These are phyloP conservation scores for Aethionema arabicum DNA, from an alignment of 345 rosid genomes.

Conservation along the genomic window DNA sequence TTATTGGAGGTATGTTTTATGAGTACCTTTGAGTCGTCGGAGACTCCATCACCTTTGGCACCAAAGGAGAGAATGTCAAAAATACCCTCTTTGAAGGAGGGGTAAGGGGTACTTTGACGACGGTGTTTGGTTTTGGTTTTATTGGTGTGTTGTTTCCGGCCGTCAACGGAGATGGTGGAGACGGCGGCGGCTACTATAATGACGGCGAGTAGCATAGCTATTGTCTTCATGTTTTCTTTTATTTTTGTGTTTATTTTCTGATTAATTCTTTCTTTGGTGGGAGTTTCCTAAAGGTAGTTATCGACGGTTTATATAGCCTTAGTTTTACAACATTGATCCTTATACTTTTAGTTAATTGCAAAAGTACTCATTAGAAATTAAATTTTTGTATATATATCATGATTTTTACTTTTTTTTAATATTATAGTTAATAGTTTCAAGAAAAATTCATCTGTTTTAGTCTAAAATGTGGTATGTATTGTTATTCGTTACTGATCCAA, in stretches of 20 bases:
- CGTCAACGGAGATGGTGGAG: constrained; percentile 37
- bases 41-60: constrained; percentile 36
- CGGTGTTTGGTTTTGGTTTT: constrained; percentile 32
- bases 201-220: constrained; percentile 27
- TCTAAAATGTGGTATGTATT: no score
- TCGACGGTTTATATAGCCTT: constrained; percentile 25
- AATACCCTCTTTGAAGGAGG: constrained; percentile 17
- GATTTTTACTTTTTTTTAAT: no score
- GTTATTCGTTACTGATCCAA: no score
- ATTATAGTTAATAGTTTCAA: no score
- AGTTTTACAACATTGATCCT: constrained; percentile 15
- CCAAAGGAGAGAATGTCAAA: constrained; percentile 36
- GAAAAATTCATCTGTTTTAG: no score
- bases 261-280: constrained; percentile 16
- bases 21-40: constrained; percentile 38
- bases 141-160: constrained; percentile 34
- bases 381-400: background rate
- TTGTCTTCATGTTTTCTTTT: constrained; percentile 26
- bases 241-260: constrained; percentile 10
- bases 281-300: constrained; percentile 1
- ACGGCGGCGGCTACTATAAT: constrained; percentile 29
- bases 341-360: constrained; percentile 22
- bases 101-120: constrained; percentile 28
- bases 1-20: background rate
- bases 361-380: background rate